Evolutionary conservation across 169 alveolate species (phyloP).

Genomic region (Plasmodium adleri): DNA sequence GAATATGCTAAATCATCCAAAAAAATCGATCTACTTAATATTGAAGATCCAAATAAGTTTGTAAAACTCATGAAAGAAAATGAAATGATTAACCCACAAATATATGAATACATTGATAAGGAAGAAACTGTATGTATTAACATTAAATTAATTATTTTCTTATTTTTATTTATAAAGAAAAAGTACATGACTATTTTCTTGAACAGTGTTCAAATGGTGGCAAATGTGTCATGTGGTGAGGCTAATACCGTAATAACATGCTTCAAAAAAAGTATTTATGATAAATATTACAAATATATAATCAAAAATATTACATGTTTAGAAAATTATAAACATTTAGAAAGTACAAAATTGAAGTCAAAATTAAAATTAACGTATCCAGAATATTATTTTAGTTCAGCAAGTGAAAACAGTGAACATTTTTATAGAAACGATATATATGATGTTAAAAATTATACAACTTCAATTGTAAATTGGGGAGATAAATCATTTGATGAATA

Average conservation of each 20-base stretch:
- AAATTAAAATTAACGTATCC: constrained; percentile 31
- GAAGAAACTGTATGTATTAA: constrained; percentile 74
- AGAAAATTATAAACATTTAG: constrained; percentile 68
- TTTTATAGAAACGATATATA: constrained; percentile 64
- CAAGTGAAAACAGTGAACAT: constrained; percentile 33
- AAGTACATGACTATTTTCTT: constrained; percentile 72
- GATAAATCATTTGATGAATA: constrained; percentile 74
- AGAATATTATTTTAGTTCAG: constrained; percentile 42
- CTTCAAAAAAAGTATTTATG: constrained; percentile 65
- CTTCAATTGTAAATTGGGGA: constrained; percentile 71
- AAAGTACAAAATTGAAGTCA: constrained; percentile 60
- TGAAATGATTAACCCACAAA: constrained; percentile 64
- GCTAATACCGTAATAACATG: constrained; percentile 74
- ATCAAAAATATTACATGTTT: constrained; percentile 63
- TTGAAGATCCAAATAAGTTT: constrained; percentile 60
- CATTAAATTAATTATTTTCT: constrained; percentile 57
- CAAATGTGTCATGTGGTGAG: constrained; percentile 72
- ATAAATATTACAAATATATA: constrained; percentile 66
- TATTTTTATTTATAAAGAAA: constrained; percentile 59
- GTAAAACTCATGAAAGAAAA: constrained; percentile 60
- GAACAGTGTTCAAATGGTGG: constrained; percentile 60
- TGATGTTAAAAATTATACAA: constrained; percentile 68
- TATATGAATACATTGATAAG: constrained; percentile 68
- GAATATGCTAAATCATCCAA: constrained; percentile 25
- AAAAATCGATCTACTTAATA: constrained; percentile 42